Evolutionary conservation across 2,329 filamentous ascomycete species (phyloP).

Genomic region (Talaromyces sp.): DNA sequence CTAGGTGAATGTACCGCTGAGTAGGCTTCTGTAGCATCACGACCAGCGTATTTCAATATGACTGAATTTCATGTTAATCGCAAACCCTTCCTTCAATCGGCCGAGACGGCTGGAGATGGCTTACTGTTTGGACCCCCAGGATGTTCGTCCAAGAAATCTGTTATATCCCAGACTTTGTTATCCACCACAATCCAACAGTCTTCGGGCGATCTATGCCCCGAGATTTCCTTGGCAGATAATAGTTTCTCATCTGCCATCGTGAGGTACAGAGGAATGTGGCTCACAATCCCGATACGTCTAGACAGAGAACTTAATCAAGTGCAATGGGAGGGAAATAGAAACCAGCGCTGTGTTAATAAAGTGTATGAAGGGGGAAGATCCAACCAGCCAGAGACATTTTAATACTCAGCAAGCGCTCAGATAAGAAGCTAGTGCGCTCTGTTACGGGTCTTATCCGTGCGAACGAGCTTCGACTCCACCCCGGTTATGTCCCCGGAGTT

Average conservation of each 20-base stretch:
- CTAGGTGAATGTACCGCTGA: constrained; percentile 51
- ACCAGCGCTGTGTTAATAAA: too few relatives aligned
- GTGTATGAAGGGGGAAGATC: neutral
- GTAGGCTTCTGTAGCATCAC: constrained; percentile 50
- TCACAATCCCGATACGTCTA: too few relatives aligned
- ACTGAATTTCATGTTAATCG: constrained; percentile 30
- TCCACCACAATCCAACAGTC: constrained; percentile 71
- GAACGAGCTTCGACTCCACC: constrained; percentile 9
- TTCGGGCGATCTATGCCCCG: constrained; percentile 51
- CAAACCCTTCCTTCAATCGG: neutral
- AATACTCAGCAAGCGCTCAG: constrained; percentile 22
- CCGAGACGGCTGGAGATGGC: neutral
- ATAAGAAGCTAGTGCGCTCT: neutral
- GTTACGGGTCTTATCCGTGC: constrained; percentile 15
- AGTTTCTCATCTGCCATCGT: constrained; percentile 35
- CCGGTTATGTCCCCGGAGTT: constrained; percentile 24
- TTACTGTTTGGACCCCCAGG: constrained; percentile 60
- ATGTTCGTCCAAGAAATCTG: constrained; percentile 66
- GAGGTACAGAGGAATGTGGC: neutral
- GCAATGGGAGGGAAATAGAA: neutral
- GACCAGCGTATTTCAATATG: constrained; percentile 50
- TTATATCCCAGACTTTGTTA: constrained; percentile 68
- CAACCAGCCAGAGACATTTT: constrained; percentile 18
- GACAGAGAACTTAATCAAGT: too few relatives aligned
- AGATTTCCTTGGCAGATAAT: constrained; percentile 50